Base-by-base conservation (phyloP, 345 rosid species). In the Eucalyptus viminalis region DNA sequence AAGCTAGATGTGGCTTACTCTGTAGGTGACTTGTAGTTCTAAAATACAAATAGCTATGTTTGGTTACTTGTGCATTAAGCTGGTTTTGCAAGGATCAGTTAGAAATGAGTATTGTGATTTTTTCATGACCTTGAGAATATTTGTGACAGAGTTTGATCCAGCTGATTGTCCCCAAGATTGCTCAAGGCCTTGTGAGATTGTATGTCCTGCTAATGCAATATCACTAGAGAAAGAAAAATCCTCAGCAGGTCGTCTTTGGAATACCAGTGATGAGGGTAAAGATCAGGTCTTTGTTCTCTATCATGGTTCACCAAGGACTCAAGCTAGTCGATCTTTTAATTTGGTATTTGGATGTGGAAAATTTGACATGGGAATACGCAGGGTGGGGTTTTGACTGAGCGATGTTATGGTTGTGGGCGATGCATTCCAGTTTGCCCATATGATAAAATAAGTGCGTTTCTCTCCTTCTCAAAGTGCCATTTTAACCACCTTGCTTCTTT, bases 161-260 rank as follows among this genome's bases (percentile, higher is more conserved):
- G 92, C 91, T 83, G 91, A 95, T 51, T 95, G 97, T 89, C 97
- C 97, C 43, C 62, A 76, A 21, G 94, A 95, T 91, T 95, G 97
- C 89, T 86, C 91, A 62, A 92, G 94, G 89, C 95, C 95, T 44
- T 95, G 95, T 87, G 97, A 94, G 88, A 87, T 22, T 86, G 93
- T 94, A 47, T 95, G 95, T 90, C 96, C 96, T 83, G 96, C 97
- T n/a, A 91, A 91, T 92, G 97, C 97, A 29, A 94, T 94, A 88
- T 86, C 89, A 31, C 58, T 92, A 25, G 65, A 90, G 87, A 87
- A 86, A 83, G 91, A 86, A n/a, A 89, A 83, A 86, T 86, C 90
- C 81, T 86, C 62, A 34, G 88, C 88, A 37, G 88, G 89, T 16
- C 86, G 44, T 80, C 67, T 88, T 43, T 31, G n/a, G 56, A 86